A percentile compares a stretch with the other conserved stretches of the same genome.
Conservation (phyloP, 1,139 yeast genomes). For the Suhomyces chickasaworum region DNA sequence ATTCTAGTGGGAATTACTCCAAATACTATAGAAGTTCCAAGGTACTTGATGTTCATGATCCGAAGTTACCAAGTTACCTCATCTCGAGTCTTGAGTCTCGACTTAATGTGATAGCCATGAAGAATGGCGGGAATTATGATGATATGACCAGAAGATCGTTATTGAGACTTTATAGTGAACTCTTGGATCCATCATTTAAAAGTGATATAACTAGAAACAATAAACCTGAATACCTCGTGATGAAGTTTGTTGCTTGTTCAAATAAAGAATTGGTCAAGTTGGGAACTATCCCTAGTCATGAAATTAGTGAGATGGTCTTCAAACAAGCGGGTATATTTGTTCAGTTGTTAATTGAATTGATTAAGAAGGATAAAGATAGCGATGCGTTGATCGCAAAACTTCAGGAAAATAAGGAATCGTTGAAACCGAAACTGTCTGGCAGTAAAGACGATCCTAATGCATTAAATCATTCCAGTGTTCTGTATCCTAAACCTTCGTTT, state of each 20-base stretch:
- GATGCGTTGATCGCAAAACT: constrained; percentile 43
- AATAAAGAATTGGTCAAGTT: constrained; percentile 62
- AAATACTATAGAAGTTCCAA: constrained; percentile 20
- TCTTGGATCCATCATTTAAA: constrained; percentile 52
- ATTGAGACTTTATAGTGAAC: constrained; percentile 62
- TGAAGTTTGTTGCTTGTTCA: constrained; percentile 65
- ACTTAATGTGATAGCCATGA: constrained; percentile 56
- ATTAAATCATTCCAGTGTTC: constrained; percentile 13
- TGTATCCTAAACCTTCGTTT: constrained; percentile 49
- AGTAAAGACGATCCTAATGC: constrained; percentile 7
- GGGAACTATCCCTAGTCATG: constrained; percentile 39
- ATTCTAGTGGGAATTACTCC: constrained; percentile 15
- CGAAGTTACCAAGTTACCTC: constrained; percentile 49
- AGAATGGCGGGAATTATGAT: constrained; percentile 40
- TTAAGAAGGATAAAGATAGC: constrained; percentile 48
- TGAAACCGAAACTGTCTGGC: constrained; percentile 29
- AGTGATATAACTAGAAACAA: constrained; percentile 42
- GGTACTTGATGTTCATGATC: constrained; percentile 19
- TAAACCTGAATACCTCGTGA: constrained; percentile 64
- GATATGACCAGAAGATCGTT: constrained; percentile 47
- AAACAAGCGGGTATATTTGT: constrained; percentile 62
- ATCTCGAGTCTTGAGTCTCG: constrained; percentile 49
- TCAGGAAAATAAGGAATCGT: constrained; percentile 42
- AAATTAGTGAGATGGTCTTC: constrained; percentile 51
- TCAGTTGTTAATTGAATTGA: constrained; percentile 50